Conservation (phyloP, 805 yeast species). For the Kuraishia ogatae region DNA sequence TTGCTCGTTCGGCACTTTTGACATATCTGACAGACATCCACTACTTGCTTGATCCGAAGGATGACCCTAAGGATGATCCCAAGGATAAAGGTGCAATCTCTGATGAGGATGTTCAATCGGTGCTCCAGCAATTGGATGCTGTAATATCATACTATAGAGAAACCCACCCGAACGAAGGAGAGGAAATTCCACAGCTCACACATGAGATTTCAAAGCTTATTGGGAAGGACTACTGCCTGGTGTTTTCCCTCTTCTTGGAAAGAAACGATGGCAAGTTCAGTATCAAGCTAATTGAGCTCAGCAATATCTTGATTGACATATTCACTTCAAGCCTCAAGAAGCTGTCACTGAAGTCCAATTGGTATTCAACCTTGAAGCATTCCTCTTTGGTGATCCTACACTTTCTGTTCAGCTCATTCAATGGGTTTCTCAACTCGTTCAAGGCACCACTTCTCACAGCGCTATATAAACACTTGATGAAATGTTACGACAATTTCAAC, state of each 20-base stretch:
- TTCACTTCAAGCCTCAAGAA: slow-evolving; percentile 15
- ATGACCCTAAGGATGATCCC: no score
- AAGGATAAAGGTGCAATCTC: background rate
- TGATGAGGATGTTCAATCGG: slow-evolving; percentile 14
- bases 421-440: slow-evolving; percentile 24
- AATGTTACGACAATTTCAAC: slow-evolving; percentile 24
- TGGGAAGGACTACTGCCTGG: slow-evolving; percentile 12
- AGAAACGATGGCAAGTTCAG: slow-evolving; percentile 23
- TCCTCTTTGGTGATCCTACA: slow-evolving; percentile 19
- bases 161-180: slow-evolving; percentile 11
- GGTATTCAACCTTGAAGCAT: slow-evolving; percentile 23
- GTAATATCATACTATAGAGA: slow-evolving; percentile 13
- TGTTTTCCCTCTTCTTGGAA: slow-evolving; percentile 17
- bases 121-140: slow-evolving; percentile 14
- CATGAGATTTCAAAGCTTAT: slow-evolving; percentile 15
- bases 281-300: slow-evolving; percentile 19
- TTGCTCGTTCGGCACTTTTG: slow-evolving; percentile 8
- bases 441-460: slow-evolving; percentile 18
- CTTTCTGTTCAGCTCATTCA: slow-evolving; percentile 19
- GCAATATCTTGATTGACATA: slow-evolving; percentile 14
- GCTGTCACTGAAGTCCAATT: slow-evolving; percentile 20
- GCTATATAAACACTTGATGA: slow-evolving; percentile 21
- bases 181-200: slow-evolving; percentile 15
- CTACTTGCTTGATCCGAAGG: slow-evolving; percentile 2
- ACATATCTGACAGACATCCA: slow-evolving; percentile 12